Percentiles rank a stretch among this genome's conserved stretches.
Conservation (phyloP, 176 grass and related monocot genomes). For the sorghum (Sorghum bicolor) region Sorghum_bicolor_NCBIv3 NC_012875.2:53754001-53754500, state of each 20-base stretch:
- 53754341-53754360: not conserved
- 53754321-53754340: not conserved
- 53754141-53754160: constrained; percentile 29
- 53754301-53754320: constrained; percentile 31
- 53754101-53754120: not conserved
- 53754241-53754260: no score
- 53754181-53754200: not conserved
- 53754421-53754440: no score
- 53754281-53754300: not conserved
- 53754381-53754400: no score
- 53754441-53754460: no score
- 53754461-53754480: no score
- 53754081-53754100: not conserved
- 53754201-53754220: not conserved
- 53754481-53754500: no score
- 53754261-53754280: not conserved
- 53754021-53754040: no score
- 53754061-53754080: no score
- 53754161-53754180: constrained; percentile 40
- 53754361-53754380: no score
- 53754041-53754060: no score
- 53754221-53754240: not conserved
- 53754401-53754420: no score
- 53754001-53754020: not conserved
- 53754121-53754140: constrained; percentile 22